A percentile compares a stretch with the other conserved stretches of the same genome.
phyloP scores from a whole-genome alignment of 495 filamentous ascomycete genomes.

The Talaromyces wortmannii region DNA sequence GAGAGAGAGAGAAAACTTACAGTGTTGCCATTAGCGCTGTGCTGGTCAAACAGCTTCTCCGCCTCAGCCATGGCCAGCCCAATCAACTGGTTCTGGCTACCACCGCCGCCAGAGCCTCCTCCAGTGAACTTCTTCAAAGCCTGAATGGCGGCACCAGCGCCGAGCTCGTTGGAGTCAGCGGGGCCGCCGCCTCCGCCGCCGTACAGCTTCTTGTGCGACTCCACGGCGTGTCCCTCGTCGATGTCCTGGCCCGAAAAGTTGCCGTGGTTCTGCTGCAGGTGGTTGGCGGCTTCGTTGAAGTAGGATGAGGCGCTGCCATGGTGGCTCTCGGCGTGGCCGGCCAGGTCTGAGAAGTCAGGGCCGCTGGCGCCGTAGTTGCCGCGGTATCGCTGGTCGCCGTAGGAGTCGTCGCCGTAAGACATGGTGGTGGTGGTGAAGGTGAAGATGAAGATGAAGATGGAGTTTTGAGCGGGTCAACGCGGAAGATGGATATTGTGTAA shows the following conservation, averaged over 20 bases:
- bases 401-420: conserved; percentile 2
- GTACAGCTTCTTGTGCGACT: conserved; percentile 52
- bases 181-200: conserved; percentile 20
- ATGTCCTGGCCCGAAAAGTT: conserved; percentile 21
- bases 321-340: conserved; percentile 2
- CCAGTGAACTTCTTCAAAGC: conserved; percentile 60
- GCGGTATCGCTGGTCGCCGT: conserved; percentile 4
- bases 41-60: conserved; percentile 57
- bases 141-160: conserved; percentile 59
- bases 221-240: conserved; percentile 50
- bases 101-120: conserved; percentile 10
- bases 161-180: conserved; percentile 37
- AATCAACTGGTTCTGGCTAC: conserved; percentile 52
- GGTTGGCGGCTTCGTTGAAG: conserved; percentile 5
- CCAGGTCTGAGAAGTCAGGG: conserved; percentile 3
- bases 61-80: conserved; percentile 66
- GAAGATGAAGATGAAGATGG: background rate
- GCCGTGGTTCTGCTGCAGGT: conserved; percentile 4
- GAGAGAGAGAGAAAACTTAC: conserved; percentile 24
- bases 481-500: background rate
- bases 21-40: conserved; percentile 41
- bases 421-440: background rate
- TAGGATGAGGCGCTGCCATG: conserved; percentile 1
- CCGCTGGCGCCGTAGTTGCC: conserved; percentile 3
- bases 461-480: background rate